Evolutionary conservation across 208 protist species (phyloP).

Genomic region (Acanthamoeba healyi): DNA sequence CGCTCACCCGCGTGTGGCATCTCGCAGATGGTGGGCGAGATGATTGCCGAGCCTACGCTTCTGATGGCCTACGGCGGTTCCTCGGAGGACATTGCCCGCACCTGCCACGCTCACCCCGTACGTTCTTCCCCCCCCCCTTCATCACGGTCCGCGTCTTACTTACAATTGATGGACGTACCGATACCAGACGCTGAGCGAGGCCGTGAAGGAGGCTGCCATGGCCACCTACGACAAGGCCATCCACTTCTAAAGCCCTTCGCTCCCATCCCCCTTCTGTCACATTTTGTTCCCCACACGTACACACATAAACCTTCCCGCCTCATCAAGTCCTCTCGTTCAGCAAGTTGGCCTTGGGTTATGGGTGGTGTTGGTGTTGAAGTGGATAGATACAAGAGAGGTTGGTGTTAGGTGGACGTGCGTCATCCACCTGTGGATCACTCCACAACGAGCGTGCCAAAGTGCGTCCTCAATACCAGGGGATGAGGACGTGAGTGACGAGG

Average conservation of each 20-base stretch:
- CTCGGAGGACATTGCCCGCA: conserved; percentile 97
- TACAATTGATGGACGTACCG: background rate
- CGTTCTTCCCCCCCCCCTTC: background rate
- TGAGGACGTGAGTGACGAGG: conserved; percentile 61
- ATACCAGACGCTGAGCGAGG: conserved; percentile 96
- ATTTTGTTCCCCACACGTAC: background rate
- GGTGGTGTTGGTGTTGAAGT: too few species aligned
- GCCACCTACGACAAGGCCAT: conserved; percentile 97
- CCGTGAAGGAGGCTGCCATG: conserved; percentile 99
- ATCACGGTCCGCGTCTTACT: conserved; percentile 17
- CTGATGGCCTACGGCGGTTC: conserved; percentile 99
- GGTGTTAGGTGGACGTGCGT: too few species aligned
- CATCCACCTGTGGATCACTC: too few species aligned
- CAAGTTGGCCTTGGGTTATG: background rate
- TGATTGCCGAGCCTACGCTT: conserved; percentile 98
- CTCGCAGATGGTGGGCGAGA: conserved; percentile 94
- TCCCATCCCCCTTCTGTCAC: background rate
- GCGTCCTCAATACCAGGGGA: conserved; percentile 52
- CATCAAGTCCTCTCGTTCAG: background rate
- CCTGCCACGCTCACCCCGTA: conserved; percentile 98
- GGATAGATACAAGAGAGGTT: too few species aligned
- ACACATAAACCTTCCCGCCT: background rate
- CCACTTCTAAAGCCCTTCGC: conserved; percentile 94
- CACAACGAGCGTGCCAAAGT: too few species aligned
- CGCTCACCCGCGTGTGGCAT: background rate